A percentile compares a stretch with the other conserved stretches of the same genome.
phyloP scores from a whole-genome alignment of 108 stramenopile genomes.

The Discostella pseudostelligera region DNA sequence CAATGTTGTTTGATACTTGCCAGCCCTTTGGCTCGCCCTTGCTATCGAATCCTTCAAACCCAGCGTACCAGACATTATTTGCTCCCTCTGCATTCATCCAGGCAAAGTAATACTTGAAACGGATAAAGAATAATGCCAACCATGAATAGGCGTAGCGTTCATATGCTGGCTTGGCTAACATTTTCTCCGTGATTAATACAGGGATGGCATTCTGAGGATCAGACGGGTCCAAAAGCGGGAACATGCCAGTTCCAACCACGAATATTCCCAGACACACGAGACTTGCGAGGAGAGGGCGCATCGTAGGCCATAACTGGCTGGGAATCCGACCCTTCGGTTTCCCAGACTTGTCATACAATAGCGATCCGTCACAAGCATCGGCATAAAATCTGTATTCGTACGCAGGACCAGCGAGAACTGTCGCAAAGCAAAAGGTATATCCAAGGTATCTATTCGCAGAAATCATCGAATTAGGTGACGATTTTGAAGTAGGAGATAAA shows the following conservation, averaged over 20 bases:
- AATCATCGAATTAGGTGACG: background rate
- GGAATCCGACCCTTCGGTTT: slow-evolving; percentile 79
- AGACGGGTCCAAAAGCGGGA: slow-evolving; percentile 74
- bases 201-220: slow-evolving; percentile 82
- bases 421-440: slow-evolving; percentile 95
- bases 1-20: slow-evolving; percentile 88
- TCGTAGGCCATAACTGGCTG: slow-evolving; percentile 71
- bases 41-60: slow-evolving; percentile 89
- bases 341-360: slow-evolving; percentile 68
- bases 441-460: slow-evolving; percentile 69
- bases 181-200: slow-evolving; percentile 55
- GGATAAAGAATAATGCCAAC: slow-evolving; percentile 82
- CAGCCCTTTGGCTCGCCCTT: slow-evolving; percentile 87
- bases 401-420: slow-evolving; percentile 90
- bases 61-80: slow-evolving; percentile 90
- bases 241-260: slow-evolving; percentile 67
- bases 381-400: slow-evolving; percentile 81
- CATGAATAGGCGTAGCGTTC: slow-evolving; percentile 71
- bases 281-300: slow-evolving; percentile 71
- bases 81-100: slow-evolving; percentile 95
- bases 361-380: slow-evolving; percentile 70
- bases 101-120: slow-evolving; percentile 97
- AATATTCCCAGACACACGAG: slow-evolving; percentile 69
- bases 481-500: background rate
- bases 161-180: slow-evolving; percentile 64